A percentile compares a stretch with the other conserved stretches of the same genome.
Conservation (phyloP, 2,329 filamentous ascomycete species). For the Cladophialophora immunda region DNA sequence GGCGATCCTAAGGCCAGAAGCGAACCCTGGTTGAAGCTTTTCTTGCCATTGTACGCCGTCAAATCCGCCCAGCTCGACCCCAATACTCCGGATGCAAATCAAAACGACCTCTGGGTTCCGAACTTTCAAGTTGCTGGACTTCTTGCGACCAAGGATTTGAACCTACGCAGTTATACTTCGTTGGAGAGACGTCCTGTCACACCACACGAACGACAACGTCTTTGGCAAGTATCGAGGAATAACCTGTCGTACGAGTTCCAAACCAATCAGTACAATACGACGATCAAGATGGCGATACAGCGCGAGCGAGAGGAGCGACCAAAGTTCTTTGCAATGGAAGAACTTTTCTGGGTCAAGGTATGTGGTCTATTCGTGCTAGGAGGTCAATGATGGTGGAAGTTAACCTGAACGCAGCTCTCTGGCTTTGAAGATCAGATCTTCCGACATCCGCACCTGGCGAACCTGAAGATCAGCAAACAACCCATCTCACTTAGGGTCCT, state of each 20-base stretch:
- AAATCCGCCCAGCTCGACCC: slow-evolving; percentile 54
- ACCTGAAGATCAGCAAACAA: slow-evolving; percentile 29
- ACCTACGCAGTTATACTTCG: slow-evolving; percentile 55
- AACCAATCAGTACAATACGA: slow-evolving; percentile 47
- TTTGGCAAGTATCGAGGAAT: slow-evolving; percentile 58
- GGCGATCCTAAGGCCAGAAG: slow-evolving; percentile 53
- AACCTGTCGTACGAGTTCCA: slow-evolving; percentile 56
- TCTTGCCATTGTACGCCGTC: slow-evolving; percentile 57
- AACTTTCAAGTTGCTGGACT: slow-evolving; percentile 60
- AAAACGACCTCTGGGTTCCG: slow-evolving; percentile 58
- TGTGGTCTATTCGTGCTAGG: slow-evolving; percentile 27
- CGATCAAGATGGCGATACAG: slow-evolving; percentile 50
- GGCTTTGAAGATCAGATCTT: slow-evolving; percentile 61
- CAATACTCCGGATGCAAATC: slow-evolving; percentile 46
- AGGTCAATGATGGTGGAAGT: slow-evolving; percentile 28
- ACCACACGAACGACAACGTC: slow-evolving; percentile 52
- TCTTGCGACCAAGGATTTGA: slow-evolving; percentile 59
- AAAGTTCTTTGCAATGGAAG: slow-evolving; percentile 60
- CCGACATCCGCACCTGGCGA: slow-evolving; percentile 55
- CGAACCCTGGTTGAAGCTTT: slow-evolving; percentile 54
- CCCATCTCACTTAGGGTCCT: slow-evolving; percentile 34
- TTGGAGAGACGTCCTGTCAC: slow-evolving; percentile 55
- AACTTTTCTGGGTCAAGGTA: slow-evolving; percentile 62
- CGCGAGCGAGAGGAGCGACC: slow-evolving; percentile 54
- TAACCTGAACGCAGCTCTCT: slow-evolving; percentile 49